Conservation (phyloP, 163 green algal species). For the Chloromonas sp. region DNA sequence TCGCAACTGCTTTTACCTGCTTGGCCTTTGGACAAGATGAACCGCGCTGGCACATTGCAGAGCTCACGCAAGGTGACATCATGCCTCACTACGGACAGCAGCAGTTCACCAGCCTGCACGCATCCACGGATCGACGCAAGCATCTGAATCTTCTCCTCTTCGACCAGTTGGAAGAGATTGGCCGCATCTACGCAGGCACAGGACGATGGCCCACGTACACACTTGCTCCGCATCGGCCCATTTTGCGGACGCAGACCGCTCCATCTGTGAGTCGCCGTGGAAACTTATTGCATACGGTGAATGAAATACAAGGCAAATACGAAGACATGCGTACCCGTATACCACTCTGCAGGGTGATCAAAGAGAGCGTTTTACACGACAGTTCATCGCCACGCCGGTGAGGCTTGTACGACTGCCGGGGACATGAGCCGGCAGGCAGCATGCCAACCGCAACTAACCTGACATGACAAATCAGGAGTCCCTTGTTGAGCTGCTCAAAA, state of each 20-base stretch:
- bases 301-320: background rate
- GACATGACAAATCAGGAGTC: no score
- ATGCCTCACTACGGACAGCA: constrained; percentile 9
- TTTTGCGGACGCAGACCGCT: no score
- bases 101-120: background rate
- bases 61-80: background rate
- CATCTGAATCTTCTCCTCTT: constrained; percentile 11
- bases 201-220: background rate
- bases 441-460: no score
- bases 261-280: background rate
- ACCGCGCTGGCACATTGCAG: background rate
- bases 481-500: no score
- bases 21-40: background rate
- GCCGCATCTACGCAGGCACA: background rate
- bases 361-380: background rate
- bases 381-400: background rate
- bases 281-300: background rate
- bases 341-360: background rate
- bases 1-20: background rate
- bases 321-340: background rate
- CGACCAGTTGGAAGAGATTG: background rate
- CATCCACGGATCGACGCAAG: background rate
- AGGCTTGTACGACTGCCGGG: background rate
- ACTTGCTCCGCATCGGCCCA: background rate
- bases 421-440: no score